A percentile compares a stretch with the other conserved stretches of the same genome.
These are phyloP conservation scores for Neurospora sp. DNA, from an alignment of 495 filamentous ascomycete genomes.

Conservation along the genomic window DNA sequence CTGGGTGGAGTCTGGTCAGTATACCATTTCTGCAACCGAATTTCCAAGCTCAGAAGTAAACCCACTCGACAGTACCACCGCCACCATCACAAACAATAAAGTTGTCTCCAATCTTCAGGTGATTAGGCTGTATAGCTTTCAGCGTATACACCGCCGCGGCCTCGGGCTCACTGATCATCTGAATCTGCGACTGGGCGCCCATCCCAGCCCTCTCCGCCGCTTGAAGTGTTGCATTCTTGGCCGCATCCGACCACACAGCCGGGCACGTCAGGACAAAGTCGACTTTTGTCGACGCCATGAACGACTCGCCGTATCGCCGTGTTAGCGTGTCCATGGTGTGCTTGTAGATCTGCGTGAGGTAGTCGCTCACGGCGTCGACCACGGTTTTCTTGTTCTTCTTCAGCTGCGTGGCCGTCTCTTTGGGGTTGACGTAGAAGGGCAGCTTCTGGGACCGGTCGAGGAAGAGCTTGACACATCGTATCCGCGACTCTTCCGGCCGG, in stretches of 20 bases:
- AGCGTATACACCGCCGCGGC: slow-evolving; percentile 67
- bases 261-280: slow-evolving; percentile 67
- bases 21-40: slow-evolving; percentile 9
- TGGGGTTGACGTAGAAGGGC: slow-evolving; percentile 64
- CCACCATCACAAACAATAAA: slow-evolving; percentile 70
- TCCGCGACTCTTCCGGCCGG: slow-evolving; percentile 59
- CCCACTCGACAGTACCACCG: slow-evolving; percentile 61
- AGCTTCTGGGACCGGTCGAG: slow-evolving; percentile 69
- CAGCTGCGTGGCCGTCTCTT: slow-evolving; percentile 64
- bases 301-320: slow-evolving; percentile 50
- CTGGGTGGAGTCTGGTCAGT: slow-evolving; percentile 20
- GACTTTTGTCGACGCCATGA: slow-evolving; percentile 51
- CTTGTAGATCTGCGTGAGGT: slow-evolving; percentile 56
- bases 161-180: slow-evolving; percentile 67
- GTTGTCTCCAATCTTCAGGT: slow-evolving; percentile 53
- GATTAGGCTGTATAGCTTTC: slow-evolving; percentile 55
- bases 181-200: slow-evolving; percentile 47
- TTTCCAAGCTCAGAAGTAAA: slow-evolving; percentile 8
- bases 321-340: slow-evolving; percentile 68
- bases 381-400: slow-evolving; percentile 52
- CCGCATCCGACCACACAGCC: slow-evolving; percentile 70
- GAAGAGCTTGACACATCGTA: slow-evolving; percentile 73
- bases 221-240: slow-evolving; percentile 55
- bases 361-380: slow-evolving; percentile 55
- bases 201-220: slow-evolving; percentile 62